Conservation (phyloP, 2,329 filamentous ascomycete species). For the Sphaerulina musiva region DNA sequence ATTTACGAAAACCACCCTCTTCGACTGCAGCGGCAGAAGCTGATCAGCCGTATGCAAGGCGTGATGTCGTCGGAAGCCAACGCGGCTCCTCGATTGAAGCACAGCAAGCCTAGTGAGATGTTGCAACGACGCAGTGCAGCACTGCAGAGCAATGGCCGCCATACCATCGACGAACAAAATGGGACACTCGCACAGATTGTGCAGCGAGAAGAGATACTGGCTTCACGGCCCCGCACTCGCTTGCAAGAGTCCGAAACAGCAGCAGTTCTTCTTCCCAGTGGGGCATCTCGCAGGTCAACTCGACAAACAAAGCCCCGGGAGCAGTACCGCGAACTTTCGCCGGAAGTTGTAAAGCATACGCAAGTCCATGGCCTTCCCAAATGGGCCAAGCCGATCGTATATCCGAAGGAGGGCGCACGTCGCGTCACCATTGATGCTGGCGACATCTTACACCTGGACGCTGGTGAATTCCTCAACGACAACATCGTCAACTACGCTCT, state of each 20-base stretch:
- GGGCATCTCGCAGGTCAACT: conserved; percentile 16
- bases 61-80: not conserved
- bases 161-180: not conserved
- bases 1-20: not conserved
- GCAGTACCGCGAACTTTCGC: conserved; percentile 8
- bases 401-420: conserved; percentile 51
- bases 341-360: conserved; percentile 23
- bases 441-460: conserved; percentile 73
- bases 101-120: not conserved
- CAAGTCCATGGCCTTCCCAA: conserved; percentile 16
- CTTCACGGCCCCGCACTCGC: not conserved
- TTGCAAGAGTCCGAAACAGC: not conserved
- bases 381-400: conserved; percentile 50
- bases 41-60: conserved; percentile 6
- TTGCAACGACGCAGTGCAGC: not conserved
- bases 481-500: conserved; percentile 86
- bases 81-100: too few species aligned
- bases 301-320: conserved; percentile 15
- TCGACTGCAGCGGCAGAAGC: not conserved
- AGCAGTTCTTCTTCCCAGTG: conserved; percentile 7
- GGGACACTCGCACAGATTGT: not conserved
- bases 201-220: not conserved
- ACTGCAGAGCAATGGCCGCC: not conserved
- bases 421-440: conserved; percentile 60
- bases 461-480: conserved; percentile 85